Percentiles rank a stretch among this genome's conserved stretches.
phyloP scores from a whole-genome alignment of 2,329 filamentous ascomycete genomes.

The Penicillium sp. region DNA sequence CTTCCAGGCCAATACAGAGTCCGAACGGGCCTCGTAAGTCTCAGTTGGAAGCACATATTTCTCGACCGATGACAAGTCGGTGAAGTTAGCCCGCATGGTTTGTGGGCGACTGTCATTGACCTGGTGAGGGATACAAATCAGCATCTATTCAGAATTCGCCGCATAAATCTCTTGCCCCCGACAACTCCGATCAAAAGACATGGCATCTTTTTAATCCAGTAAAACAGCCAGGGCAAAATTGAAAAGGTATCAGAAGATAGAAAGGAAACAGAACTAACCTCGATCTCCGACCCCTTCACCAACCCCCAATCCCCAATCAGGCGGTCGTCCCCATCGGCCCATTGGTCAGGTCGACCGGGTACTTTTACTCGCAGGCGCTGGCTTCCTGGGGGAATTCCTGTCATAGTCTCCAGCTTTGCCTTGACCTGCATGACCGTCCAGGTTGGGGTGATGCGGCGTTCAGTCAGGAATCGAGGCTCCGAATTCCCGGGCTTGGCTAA shows the following conservation, averaged over 20 bases:
- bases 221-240: not conserved
- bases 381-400: constrained; percentile 71
- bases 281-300: constrained; percentile 37
- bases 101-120: constrained; percentile 71
- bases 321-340: constrained; percentile 63
- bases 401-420: constrained; percentile 81
- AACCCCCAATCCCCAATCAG: constrained; percentile 47
- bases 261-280: constrained; percentile 26
- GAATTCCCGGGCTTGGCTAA: constrained; percentile 10
- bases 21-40: constrained; percentile 75
- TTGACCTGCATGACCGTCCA: constrained; percentile 84
- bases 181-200: not conserved
- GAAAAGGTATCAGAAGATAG: not conserved
- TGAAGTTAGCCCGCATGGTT: constrained; percentile 67
- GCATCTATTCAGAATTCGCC: not conserved
- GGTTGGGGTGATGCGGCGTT: constrained; percentile 82
- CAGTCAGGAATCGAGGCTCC: constrained; percentile 51
- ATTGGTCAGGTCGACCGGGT: constrained; percentile 50
- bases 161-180: too few relatives aligned
- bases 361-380: constrained; percentile 68
- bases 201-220: not conserved
- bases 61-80: constrained; percentile 68
- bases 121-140: constrained; percentile 38
- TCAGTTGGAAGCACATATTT: constrained; percentile 83
- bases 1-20: constrained; percentile 93